These are phyloP conservation scores for Scenedesmus sp. DNA, from an alignment of 163 green algal genomes.

Conservation along the genomic window DNA sequence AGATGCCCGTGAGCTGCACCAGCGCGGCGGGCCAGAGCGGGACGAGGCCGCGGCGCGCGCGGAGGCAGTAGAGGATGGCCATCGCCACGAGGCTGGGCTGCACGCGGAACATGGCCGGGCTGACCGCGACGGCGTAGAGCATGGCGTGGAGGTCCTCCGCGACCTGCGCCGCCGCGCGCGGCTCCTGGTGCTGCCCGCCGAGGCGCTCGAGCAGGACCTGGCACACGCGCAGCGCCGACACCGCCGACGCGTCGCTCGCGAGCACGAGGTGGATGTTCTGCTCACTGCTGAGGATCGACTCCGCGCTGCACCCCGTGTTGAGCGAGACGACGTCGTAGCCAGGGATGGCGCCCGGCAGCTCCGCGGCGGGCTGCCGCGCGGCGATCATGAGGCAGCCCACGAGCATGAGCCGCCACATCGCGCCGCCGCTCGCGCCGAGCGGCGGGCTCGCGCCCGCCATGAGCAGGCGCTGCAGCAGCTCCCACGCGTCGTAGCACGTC, in stretches of 20 bases:
- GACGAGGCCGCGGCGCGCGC: conserved; percentile 33
- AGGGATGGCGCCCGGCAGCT: conserved; percentile 24
- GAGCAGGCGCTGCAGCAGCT: conserved; percentile 74
- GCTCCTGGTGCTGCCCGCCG: conserved; percentile 36
- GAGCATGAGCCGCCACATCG: conserved; percentile 42
- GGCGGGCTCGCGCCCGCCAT: conserved; percentile 25
- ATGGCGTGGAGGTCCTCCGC: conserved; percentile 27
- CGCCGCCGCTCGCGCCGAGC: conserved; percentile 1
- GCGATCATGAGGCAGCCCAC: conserved; percentile 40
- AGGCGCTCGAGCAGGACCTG: conserved; percentile 48
- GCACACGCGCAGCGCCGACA: conserved; percentile 41
- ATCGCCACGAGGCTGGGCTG: conserved; percentile 29
- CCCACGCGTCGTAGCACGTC: conserved; percentile 69
- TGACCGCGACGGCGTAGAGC: conserved; percentile 24
- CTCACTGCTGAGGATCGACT: conserved; percentile 27
- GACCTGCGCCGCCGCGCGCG: background rate
- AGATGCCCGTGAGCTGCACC: conserved; percentile 41
- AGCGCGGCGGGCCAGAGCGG: conserved; percentile 37
- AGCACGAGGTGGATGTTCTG: conserved; percentile 38
- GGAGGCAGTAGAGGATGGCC: conserved; percentile 27
- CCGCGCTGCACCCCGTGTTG: conserved; percentile 28
- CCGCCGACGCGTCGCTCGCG: conserved; percentile 21
- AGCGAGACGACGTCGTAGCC: conserved; percentile 28
- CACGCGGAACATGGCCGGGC: conserved; percentile 24
- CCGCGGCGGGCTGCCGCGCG: conserved; percentile 13